Percentiles rank a stretch among this genome's conserved stretches.
Conservation (phyloP, 2,329 filamentous ascomycete species). For the Exophiala bonariae region DNA sequence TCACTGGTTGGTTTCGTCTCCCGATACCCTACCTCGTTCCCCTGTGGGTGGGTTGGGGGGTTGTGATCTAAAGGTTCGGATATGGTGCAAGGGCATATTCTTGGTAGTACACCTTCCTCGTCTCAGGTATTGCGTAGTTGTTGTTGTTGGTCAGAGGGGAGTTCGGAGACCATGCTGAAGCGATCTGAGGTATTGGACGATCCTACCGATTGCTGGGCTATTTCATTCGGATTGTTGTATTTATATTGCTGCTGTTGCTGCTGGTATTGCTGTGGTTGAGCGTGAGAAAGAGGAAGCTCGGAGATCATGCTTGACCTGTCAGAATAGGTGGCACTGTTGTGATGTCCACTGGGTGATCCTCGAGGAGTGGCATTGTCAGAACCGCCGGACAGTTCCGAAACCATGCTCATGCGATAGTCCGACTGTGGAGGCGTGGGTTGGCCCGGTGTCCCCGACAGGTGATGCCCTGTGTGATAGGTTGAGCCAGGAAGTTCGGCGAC, state of each 20-base stretch:
- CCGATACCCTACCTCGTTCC: no score
- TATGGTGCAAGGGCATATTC: no score
- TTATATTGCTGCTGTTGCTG: conserved; percentile 1
- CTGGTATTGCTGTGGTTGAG: background rate
- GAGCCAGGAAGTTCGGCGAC: conserved; percentile 25
- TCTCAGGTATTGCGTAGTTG: background rate
- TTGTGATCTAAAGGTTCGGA: no score
- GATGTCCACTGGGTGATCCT: conserved; percentile 15
- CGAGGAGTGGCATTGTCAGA: conserved; percentile 7
- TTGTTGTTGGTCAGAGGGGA: conserved; percentile 14
- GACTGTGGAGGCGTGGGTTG: conserved; percentile 1
- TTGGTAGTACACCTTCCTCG: no score
- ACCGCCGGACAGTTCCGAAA: conserved; percentile 21
- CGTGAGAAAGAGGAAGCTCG: conserved; percentile 13
- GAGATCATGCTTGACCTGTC: conserved; percentile 19
- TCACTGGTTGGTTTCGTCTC: no score
- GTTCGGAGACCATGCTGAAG: conserved; percentile 16
- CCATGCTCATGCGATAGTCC: conserved; percentile 17
- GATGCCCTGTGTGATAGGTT: conserved; percentile 13
- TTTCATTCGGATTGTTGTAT: conserved; percentile 5
- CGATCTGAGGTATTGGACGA: conserved; percentile 14
- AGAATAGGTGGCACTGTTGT: conserved; percentile 10
- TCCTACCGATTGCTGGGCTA: conserved; percentile 4
- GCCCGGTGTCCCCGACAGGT: conserved; percentile 1
- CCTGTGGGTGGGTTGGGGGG: no score